Conservation (phyloP, 164 flowering plant genomes). For the Saururus chinensis region DNA sequence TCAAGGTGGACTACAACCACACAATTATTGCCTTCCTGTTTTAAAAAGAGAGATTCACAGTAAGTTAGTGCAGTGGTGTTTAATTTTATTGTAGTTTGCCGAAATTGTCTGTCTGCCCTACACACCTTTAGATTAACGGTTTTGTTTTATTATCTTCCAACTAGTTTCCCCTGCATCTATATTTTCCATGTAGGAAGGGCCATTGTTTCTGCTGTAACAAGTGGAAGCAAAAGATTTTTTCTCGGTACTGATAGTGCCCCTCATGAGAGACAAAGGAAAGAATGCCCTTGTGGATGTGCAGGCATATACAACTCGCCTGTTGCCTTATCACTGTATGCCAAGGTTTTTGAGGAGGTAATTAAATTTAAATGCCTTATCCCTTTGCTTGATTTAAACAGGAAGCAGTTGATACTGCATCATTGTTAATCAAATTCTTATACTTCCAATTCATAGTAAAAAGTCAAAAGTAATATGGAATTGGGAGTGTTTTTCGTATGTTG, state of each 20-base stretch:
- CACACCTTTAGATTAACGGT: not conserved
- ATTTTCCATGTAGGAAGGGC: slow-evolving; percentile 54
- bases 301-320: slow-evolving; percentile 89
- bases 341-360: slow-evolving; percentile 89
- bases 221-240: slow-evolving; percentile 76
- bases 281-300: slow-evolving; percentile 90
- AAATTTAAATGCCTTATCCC: not conserved
- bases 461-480: not conserved
- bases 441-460: too few relatives aligned
- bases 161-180: slow-evolving; percentile 1
- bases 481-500: not conserved
- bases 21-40: slow-evolving; percentile 94
- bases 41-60: slow-evolving; percentile 90
- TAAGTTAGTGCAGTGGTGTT: slow-evolving; percentile 23
- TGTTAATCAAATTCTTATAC: too few relatives aligned
- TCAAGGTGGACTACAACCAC: slow-evolving; percentile 95
- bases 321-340: slow-evolving; percentile 77
- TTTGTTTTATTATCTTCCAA: not conserved
- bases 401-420: too few relatives aligned
- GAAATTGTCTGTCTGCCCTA: too few relatives aligned
- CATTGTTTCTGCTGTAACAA: slow-evolving; percentile 83
- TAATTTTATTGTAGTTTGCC: not conserved
- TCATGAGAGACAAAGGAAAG: slow-evolving; percentile 74
- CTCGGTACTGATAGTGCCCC: slow-evolving; percentile 99
- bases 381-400: not conserved